These are phyloP conservation scores for Fulvia fulva DNA, from an alignment of 2,329 filamentous ascomycete genomes.

Conservation along the genomic window DNA sequence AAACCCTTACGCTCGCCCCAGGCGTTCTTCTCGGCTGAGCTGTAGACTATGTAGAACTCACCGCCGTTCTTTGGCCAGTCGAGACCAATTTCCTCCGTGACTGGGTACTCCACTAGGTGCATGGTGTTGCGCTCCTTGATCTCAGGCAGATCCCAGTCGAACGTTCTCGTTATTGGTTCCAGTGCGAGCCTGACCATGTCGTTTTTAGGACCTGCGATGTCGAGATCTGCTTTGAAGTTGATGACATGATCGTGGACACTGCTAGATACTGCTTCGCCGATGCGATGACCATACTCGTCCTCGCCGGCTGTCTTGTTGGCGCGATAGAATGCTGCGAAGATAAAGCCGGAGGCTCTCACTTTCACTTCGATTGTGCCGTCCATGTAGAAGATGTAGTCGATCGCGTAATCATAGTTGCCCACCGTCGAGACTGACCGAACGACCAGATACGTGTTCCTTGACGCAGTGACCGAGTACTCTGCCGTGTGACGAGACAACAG, in stretches of 20 bases:
- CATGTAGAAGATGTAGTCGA: constrained; percentile 50
- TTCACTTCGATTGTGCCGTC: constrained; percentile 53
- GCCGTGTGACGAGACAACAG: constrained; percentile 50
- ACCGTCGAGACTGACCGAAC: constrained; percentile 49
- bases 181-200: constrained; percentile 33
- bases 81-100: constrained; percentile 27
- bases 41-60: constrained; percentile 40
- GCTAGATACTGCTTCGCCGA: constrained; percentile 37
- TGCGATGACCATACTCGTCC: constrained; percentile 39
- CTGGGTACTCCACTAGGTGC: constrained; percentile 27
- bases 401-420: constrained; percentile 54
- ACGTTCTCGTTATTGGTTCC: constrained; percentile 29
- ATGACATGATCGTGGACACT: constrained; percentile 39
- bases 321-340: constrained; percentile 48
- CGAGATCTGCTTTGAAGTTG: constrained; percentile 41
- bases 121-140: constrained; percentile 31
- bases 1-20: constrained; percentile 44
- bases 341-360: constrained; percentile 53
- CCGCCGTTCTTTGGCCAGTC: constrained; percentile 39
- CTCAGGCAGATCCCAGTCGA: constrained; percentile 30
- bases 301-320: constrained; percentile 38
- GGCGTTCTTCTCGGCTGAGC: constrained; percentile 35
- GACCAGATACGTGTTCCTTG: constrained; percentile 44
- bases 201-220: constrained; percentile 36
- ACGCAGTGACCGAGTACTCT: constrained; percentile 40